Evolutionary conservation across 306 rosid species (phyloP).

Genomic region (Canavalia gladiata): DNA sequence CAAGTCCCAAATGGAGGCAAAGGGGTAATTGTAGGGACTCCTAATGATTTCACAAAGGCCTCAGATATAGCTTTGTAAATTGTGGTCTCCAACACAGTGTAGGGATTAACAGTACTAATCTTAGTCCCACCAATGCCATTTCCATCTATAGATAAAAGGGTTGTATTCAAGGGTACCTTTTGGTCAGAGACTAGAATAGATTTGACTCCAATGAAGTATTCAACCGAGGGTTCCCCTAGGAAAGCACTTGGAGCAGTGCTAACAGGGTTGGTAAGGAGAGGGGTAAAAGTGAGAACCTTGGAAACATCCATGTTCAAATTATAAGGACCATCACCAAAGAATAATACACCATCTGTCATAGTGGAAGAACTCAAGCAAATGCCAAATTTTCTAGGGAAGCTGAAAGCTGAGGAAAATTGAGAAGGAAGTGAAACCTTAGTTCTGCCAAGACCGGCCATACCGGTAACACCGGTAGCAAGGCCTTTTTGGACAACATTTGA

Average conservation of each 20-base stretch:
- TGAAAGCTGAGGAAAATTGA: slow-evolving; percentile 58
- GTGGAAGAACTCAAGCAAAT: slow-evolving; percentile 61
- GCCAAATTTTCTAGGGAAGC: slow-evolving; percentile 58
- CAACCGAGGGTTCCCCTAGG: slow-evolving; percentile 56
- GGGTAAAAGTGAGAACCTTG: slow-evolving; percentile 60
- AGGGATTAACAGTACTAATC: slow-evolving; percentile 68
- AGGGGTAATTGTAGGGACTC: slow-evolving; percentile 48
- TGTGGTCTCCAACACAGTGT: slow-evolving; percentile 61
- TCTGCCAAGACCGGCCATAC: slow-evolving; percentile 75
- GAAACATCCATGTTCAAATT: slow-evolving; percentile 51
- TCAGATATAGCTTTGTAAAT: slow-evolving; percentile 57
- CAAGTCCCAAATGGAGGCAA: slow-evolving; percentile 70
- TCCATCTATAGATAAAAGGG: slow-evolving; percentile 54
- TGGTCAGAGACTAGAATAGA: slow-evolving; percentile 56
- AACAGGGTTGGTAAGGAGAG: slow-evolving; percentile 60
- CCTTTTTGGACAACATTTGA: slow-evolving; percentile 46
- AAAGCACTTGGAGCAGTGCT: slow-evolving; percentile 46
- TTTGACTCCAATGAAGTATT: slow-evolving; percentile 69
- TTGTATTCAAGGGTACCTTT: slow-evolving; percentile 47
- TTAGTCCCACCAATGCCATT: slow-evolving; percentile 77
- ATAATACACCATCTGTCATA: slow-evolving; percentile 49
- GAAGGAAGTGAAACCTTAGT: slow-evolving; percentile 56
- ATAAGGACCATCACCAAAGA: slow-evolving; percentile 67
- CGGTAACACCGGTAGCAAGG: slow-evolving; percentile 61
- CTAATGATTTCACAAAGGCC: slow-evolving; percentile 50